Conservation (phyloP, 2,329 filamentous ascomycete species). For the Metarhizium robertsii region DNA sequence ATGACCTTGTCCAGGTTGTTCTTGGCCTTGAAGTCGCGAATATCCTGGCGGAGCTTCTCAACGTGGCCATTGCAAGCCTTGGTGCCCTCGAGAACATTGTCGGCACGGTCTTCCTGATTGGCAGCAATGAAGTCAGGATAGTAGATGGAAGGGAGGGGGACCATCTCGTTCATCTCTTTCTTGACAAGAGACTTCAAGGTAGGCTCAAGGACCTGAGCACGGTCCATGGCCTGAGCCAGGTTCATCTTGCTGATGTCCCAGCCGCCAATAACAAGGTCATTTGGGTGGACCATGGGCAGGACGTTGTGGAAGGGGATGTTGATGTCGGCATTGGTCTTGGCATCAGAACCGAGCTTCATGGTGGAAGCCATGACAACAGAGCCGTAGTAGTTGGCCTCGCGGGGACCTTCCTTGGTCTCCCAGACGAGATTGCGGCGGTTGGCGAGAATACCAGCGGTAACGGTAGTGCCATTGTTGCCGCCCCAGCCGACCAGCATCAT, state of each 20-base stretch:
- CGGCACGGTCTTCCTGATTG: constrained; percentile 93
- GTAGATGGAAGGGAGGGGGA: constrained; percentile 89
- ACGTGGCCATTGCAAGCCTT: constrained; percentile 85
- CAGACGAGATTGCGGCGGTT: constrained; percentile 80
- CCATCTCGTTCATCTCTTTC: constrained; percentile 87
- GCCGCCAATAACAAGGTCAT: constrained; percentile 88
- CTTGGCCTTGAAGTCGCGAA: constrained; percentile 82
- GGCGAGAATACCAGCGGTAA: constrained; percentile 93
- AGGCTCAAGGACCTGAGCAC: constrained; percentile 91
- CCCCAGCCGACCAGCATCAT: constrained; percentile 98
- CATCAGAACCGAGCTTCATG: constrained; percentile 87
- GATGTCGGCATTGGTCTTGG: constrained; percentile 75
- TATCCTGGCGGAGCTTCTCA: constrained; percentile 86
- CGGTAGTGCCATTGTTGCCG: constrained; percentile 96
- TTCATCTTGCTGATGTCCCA: constrained; percentile 96
- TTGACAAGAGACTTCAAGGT: constrained; percentile 79
- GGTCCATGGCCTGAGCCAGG: constrained; percentile 87
- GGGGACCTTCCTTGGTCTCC: constrained; percentile 87
- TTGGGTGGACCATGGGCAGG: constrained; percentile 93
- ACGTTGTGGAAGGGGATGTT: constrained; percentile 94
- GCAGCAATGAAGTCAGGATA: constrained; percentile 99
- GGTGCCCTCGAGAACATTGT: constrained; percentile 76
- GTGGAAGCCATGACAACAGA: constrained; percentile 96
- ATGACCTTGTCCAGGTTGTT: constrained; percentile 91
- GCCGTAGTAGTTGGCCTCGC: constrained; percentile 91